Evolutionary conservation across 2,329 filamentous ascomycete species (phyloP), one percentile per base, ranked within the genome.

Genomic region (Seiridium unicorne): DNA sequence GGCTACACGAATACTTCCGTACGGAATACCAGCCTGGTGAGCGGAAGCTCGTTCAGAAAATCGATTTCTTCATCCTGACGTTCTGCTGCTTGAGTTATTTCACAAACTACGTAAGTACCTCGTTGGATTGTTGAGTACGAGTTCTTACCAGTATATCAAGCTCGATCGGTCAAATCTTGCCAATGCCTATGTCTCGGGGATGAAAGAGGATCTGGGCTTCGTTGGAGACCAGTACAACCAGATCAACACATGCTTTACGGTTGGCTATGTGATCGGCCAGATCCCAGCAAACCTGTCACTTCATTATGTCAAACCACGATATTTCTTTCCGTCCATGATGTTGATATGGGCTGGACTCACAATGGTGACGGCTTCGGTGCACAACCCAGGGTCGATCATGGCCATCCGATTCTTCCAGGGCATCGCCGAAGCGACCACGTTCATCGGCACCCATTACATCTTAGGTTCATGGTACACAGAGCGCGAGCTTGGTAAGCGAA

Each of bases 311-410:
- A 81, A 81, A 55, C 87, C 87, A 2, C 79, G 86, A n/a, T 77
- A 84, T 62, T 89, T 84, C 76, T 88, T 88, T 66, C 87, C 86
- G 0, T 66, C 76, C 35, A 88, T 87, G 80, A 87, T 88, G 81
- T 60, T 88, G 26, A 67, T 84, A 60, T 90, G 88, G 88, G 86
- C 83, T 2, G 76, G 78, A 0, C 72, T 90, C 34, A 90, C 87
- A 2, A 87, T 89, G 83, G 74, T 79, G 42, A 87, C 84, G 1
- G 84, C 83, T 1, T 77, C 80, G 3, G 79, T 75, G 0, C 78
- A 82, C 6, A 77, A 74, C 3, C 82, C 84, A 0, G 73, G 79
- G 61, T 72, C 81, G 49, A 85, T 88, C 66, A 86, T 86, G 81
- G 84, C 79, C 1, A 85, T 88, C 63, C 81, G 85, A 4, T 82